A percentile compares a stretch with the other conserved stretches of the same genome.
These are phyloP conservation scores for Cytospora mali DNA, from an alignment of 2,329 filamentous ascomycete genomes.

Conservation along the genomic window DNA sequence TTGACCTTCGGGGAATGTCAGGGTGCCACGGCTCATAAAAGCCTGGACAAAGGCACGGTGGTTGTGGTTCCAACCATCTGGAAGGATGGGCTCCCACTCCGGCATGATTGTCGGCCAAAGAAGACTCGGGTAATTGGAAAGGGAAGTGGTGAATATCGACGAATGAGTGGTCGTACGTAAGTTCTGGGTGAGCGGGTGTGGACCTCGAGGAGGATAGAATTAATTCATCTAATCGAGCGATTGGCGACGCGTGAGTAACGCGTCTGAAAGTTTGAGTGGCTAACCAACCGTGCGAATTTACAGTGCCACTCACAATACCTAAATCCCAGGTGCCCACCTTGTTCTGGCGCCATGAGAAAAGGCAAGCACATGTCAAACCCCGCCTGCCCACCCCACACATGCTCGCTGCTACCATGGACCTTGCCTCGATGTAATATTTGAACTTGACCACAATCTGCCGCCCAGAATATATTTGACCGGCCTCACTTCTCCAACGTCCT, in stretches of 20 bases:
- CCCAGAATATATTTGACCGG: background rate
- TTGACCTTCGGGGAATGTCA: conserved; percentile 75
- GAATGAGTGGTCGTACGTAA: background rate
- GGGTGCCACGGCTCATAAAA: conserved; percentile 74
- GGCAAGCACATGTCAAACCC: background rate
- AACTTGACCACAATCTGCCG: background rate
- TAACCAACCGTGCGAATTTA: background rate
- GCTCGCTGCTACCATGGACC: background rate
- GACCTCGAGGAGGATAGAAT: background rate
- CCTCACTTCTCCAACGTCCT: background rate
- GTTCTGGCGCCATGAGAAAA: too few relatives aligned
- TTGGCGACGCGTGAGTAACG: background rate
- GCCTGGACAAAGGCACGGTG: conserved; percentile 92
- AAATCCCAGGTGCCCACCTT: background rate
- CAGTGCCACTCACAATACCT: background rate
- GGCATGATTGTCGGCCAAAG: background rate
- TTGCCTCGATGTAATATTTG: background rate
- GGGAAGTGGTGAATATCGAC: background rate
- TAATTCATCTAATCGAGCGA: background rate
- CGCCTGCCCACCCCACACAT: background rate
- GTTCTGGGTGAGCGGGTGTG: background rate
- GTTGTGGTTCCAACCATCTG: conserved; percentile 54
- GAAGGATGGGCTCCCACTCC: conserved; percentile 39
- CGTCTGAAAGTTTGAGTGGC: background rate
- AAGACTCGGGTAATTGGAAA: background rate